These are phyloP conservation scores for Plectosphaerella sp. DNA, from an alignment of 2,329 filamentous ascomycete genomes.

Conservation along the genomic window DNA sequence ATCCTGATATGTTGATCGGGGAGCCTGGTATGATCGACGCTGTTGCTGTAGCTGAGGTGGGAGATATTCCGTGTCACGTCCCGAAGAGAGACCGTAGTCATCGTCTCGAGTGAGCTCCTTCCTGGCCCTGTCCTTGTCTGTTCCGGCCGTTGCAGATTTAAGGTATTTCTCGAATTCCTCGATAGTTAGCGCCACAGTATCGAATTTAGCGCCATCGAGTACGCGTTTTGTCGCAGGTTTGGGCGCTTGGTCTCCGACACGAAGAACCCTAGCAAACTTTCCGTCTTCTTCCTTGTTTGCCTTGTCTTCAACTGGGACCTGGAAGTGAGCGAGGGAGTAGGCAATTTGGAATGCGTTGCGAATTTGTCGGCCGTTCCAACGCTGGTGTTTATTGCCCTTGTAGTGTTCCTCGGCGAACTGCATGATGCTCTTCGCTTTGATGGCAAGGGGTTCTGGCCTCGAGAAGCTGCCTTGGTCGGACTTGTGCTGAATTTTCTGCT, in stretches of 20 bases:
- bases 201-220: neutral
- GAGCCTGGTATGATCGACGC: no score
- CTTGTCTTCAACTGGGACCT: no score
- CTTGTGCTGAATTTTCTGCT: neutral
- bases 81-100: no score
- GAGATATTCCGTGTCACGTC: no score
- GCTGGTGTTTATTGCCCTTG: neutral
- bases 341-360: conserved; percentile 31
- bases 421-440: neutral
- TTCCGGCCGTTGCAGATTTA: neutral
- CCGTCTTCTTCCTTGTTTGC: no score
- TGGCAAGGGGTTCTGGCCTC: no score
- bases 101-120: no score
- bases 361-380: conserved; percentile 33
- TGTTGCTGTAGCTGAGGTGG: no score
- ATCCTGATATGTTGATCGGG: no score
- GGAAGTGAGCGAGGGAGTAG: conserved; percentile 24
- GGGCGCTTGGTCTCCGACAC: no score
- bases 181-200: neutral
- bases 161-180: neutral
- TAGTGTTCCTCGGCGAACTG: neutral
- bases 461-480: neutral
- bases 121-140: neutral
- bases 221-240: no score
- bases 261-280: no score